Evolutionary conservation across 2,329 filamentous ascomycete species (phyloP).

Genomic region (Periconia sp.): DNA sequence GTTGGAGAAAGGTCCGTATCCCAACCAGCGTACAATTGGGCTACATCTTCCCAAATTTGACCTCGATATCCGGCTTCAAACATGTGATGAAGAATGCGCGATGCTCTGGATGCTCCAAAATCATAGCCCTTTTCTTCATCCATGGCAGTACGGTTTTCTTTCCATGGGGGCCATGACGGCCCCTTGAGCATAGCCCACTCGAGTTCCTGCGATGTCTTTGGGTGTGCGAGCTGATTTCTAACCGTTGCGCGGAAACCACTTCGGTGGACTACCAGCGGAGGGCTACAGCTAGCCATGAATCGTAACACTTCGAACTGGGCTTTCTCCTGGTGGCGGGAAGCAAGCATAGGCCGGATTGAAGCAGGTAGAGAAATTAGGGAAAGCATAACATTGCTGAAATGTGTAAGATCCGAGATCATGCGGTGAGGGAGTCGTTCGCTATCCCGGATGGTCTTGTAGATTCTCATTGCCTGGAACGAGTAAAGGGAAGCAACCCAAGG

Average conservation of each 20-base stretch:
- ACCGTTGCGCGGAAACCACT: slow-evolving; percentile 64
- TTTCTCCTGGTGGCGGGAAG: slow-evolving; percentile 57
- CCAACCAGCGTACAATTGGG: slow-evolving; percentile 64
- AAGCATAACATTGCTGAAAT: slow-evolving; percentile 58
- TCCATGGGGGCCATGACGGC: slow-evolving; percentile 70
- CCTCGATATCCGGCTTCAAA: slow-evolving; percentile 63
- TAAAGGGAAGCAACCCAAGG: slow-evolving; percentile 39
- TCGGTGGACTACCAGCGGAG: slow-evolving; percentile 62
- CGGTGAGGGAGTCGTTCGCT: slow-evolving; percentile 4
- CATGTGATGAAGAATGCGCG: slow-evolving; percentile 62
- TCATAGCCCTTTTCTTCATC: slow-evolving; percentile 63
- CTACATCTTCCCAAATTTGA: slow-evolving; percentile 59
- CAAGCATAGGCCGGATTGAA: slow-evolving; percentile 56
- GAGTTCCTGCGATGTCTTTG: slow-evolving; percentile 61
- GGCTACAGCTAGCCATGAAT: slow-evolving; percentile 62
- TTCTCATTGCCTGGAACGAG: slow-evolving; percentile 25
- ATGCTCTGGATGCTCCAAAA: slow-evolving; percentile 63
- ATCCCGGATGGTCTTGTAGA: slow-evolving; percentile 11
- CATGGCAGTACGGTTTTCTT: slow-evolving; percentile 65
- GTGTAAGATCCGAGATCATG: slow-evolving; percentile 34
- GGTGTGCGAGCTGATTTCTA: slow-evolving; percentile 62
- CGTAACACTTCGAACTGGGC: slow-evolving; percentile 64
- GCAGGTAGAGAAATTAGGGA: slow-evolving; percentile 56
- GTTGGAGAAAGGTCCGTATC: slow-evolving; percentile 68
- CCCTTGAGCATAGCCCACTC: slow-evolving; percentile 66